Evolutionary conservation across 1,139 yeast species (phyloP).

Genomic region (Wickerhamomyces sp.): DNA sequence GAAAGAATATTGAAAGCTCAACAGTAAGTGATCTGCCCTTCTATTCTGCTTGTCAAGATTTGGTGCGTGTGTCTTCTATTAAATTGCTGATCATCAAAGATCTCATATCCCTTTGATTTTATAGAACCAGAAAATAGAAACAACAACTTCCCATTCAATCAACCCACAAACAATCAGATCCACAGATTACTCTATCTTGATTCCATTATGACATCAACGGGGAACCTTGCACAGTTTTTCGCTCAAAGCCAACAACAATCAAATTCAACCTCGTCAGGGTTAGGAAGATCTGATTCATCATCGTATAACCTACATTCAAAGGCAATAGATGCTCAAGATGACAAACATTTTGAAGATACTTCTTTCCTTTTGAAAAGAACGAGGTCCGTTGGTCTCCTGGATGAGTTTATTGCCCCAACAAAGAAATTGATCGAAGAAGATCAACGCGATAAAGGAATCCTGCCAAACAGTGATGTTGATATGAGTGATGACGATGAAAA

Average conservation of each 20-base stretch:
- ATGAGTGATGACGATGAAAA: constrained; percentile 17
- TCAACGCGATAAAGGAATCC: constrained; percentile 1
- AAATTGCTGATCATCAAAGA: too few species aligned
- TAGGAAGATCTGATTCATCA: constrained; percentile 1
- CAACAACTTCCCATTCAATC: not conserved
- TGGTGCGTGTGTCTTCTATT: too few species aligned
- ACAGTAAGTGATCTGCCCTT: too few species aligned
- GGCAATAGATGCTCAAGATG: constrained; percentile 67
- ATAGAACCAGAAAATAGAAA: not conserved
- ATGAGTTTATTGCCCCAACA: constrained; percentile 54
- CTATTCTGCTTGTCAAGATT: too few species aligned
- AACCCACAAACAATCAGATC: not conserved
- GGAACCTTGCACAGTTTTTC: constrained; percentile 13
- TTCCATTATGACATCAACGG: not conserved
- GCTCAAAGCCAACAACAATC: constrained; percentile 14
- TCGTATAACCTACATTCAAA: constrained; percentile 39
- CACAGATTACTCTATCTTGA: too few species aligned
- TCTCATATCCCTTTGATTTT: too few species aligned
- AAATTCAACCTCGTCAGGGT: constrained; percentile 1
- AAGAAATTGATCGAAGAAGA: constrained; percentile 27
- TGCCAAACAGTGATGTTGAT: not conserved
- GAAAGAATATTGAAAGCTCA: too few species aligned
- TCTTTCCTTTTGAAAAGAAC: constrained; percentile 79
- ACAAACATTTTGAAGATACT: constrained; percentile 64
- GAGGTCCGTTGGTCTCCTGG: constrained; percentile 76